Base-by-base conservation (phyloP, 495 filamentous ascomycete species). In the Penicillium waksmanii region DNA sequence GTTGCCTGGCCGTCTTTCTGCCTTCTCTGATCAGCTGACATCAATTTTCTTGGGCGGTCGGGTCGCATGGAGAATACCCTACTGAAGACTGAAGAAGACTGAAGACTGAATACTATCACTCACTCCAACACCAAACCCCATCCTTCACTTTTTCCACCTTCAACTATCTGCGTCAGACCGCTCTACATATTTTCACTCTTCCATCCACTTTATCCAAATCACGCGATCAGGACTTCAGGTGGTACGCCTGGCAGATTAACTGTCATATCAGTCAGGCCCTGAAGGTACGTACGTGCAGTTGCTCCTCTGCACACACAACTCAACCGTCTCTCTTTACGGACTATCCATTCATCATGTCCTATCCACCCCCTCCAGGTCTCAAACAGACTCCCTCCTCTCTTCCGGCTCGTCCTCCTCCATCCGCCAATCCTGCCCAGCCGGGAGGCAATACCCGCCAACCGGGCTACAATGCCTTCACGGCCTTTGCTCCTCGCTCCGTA, bases 351-450 rank as follows among this genome's bases (percentile, higher is more conserved):
- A 93, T 89, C 88, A 96, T 96, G 93, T 88, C 92, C 75, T 93
- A 92, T 83, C 89, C 91, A 69, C 90, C 90, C 67, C 91, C 91
- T 87, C 90, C 92, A 89, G 91, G 92, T 88, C 84, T 89, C 68
- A 85, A 82, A 65, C 83, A 82, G 77, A 81, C 77, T 53, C 87
- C 79, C 53, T 85, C 90, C 23, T 89, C 88, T 52, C 88, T 97
- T 36, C 93, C 93, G 50, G 86, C 93, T 50, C 89, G 92, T 27
- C 93, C 93, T 31, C 92, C 93, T 17, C 85, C 87, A 31, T 76
- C 88, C 35, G 79, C 86, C 58, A 75, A 66, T 60, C 56, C 66
- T 25, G 74, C 80, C 36, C 74, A 84, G 36, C 71, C 77, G 25
- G 73, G 72, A 50, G 66, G 64, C 15, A 70, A 65, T 52, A 60